A percentile compares a stretch with the other conserved stretches of the same genome.
phyloP scores from a whole-genome alignment of 1,139 yeast genomes.

The Kodamaea alishanica region DNA sequence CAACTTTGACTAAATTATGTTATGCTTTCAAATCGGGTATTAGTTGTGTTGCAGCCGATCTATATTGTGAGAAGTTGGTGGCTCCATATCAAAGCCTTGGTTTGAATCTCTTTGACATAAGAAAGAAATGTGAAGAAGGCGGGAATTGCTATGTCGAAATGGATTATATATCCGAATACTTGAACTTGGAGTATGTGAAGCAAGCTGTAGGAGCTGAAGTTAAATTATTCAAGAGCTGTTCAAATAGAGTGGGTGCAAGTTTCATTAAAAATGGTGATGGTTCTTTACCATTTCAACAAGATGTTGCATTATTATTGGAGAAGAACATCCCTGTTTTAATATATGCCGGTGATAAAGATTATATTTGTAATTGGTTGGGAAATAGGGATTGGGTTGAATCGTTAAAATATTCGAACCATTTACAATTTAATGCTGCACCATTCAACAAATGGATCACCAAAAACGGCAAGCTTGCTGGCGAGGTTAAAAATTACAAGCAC shows the following conservation, averaged over 20 bases:
- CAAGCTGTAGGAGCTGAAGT: constrained; percentile 60
- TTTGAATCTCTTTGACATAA: constrained; percentile 65
- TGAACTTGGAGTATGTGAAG: constrained; percentile 59
- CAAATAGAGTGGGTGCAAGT: constrained; percentile 50
- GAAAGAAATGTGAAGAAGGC: constrained; percentile 52
- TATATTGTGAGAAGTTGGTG: constrained; percentile 42
- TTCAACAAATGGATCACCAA: constrained; percentile 41
- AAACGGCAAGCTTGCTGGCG: constrained; percentile 52
- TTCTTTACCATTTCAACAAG: constrained; percentile 61
- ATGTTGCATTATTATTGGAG: constrained; percentile 56
- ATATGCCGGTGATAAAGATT: constrained; percentile 41
- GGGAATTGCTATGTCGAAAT: constrained; percentile 58
- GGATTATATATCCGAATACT: constrained; percentile 52
- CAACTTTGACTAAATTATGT: constrained; percentile 49
- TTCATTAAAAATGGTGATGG: constrained; percentile 61
- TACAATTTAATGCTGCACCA: constrained; percentile 22
- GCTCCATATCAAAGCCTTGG: constrained; percentile 58
- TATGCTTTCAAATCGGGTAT: constrained; percentile 42
- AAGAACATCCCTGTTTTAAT: constrained; percentile 38
- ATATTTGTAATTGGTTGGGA: constrained; percentile 40
- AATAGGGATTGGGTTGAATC: constrained; percentile 35
- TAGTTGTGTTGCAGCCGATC: constrained; percentile 51
- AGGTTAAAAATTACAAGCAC: constrained; percentile 50
- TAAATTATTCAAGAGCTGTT: constrained; percentile 54
- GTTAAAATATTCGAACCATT: constrained; percentile 27